Percentiles rank a stretch among this genome's conserved stretches.
Conservation (phyloP, 345 rosid genomes). For the Passiflora organensis region DNA sequence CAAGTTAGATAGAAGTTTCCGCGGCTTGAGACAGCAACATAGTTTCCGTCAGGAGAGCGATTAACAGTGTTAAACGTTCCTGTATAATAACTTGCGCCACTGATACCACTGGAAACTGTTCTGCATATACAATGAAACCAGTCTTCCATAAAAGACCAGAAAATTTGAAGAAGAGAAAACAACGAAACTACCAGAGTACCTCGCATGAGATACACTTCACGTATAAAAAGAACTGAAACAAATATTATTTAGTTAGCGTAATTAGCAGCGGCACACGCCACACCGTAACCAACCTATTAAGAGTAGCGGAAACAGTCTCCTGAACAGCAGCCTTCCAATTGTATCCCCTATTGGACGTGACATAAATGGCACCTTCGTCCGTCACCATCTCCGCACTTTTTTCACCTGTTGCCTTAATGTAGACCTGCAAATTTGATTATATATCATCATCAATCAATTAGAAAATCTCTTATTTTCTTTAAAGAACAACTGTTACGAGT, state of each 20-base stretch:
- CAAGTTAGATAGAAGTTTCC: constrained; percentile 96
- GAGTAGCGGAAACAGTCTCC: constrained; percentile 92
- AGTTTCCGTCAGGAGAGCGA: constrained; percentile 88
- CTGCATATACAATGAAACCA: constrained; percentile 51
- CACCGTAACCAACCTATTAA: constrained; percentile 83
- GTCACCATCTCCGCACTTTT: constrained; percentile 98
- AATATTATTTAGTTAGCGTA: no score
- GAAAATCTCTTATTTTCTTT: no score
- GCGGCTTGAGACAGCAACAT: constrained; percentile 96
- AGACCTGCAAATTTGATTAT: constrained; percentile 53
- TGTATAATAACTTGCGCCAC: constrained; percentile 97
- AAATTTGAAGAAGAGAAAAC: no score
- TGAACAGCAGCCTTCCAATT: constrained; percentile 96
- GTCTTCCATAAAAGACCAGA: no score
- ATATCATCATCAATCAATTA: neutral
- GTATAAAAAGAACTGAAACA: no score
- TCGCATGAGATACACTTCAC: no score
- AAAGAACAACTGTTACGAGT: no score
- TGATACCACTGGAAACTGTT: constrained; percentile 96
- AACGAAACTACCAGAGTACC: constrained; percentile 15
- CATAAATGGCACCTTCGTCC: constrained; percentile 88
- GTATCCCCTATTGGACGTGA: constrained; percentile 82
- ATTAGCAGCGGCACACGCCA: no score
- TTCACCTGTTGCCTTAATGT: constrained; percentile 83
- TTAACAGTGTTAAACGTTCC: constrained; percentile 91